Evolutionary conservation across 2,329 filamentous ascomycete genomes (phyloP).

Genomic region (Apiospora aurea): DNA sequence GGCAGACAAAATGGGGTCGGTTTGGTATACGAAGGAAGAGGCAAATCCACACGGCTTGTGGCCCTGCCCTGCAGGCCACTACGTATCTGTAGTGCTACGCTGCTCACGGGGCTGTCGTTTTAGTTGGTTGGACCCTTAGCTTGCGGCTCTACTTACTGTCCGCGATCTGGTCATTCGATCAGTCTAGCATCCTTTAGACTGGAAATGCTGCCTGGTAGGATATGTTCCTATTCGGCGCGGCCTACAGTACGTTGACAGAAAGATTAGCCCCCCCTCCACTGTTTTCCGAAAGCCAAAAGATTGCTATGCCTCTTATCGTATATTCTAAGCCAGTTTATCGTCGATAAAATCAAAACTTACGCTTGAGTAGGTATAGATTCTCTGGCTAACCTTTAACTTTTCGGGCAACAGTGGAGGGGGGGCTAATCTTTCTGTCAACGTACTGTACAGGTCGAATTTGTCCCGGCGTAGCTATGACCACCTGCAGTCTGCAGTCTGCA

Average conservation of each 20-base stretch:
- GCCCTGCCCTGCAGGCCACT: background rate
- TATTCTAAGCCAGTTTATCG: no score
- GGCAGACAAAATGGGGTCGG: conserved; percentile 8
- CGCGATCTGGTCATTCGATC: background rate
- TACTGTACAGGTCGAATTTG: background rate
- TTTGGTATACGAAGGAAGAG: conserved; percentile 18
- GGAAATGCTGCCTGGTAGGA: background rate
- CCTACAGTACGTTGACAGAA: no score
- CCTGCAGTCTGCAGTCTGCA: background rate
- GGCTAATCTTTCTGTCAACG: no score
- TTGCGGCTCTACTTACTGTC: conserved; percentile 10
- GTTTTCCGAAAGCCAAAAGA: no score
- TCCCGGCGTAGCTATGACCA: background rate
- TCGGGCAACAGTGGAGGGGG: no score
- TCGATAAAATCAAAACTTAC: no score
- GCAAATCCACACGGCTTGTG: conserved; percentile 1
- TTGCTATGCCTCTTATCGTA: no score
- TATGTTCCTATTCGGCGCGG: background rate
- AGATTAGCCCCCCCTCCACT: no score
- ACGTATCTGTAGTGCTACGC: conserved; percentile 1
- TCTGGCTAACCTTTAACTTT: no score
- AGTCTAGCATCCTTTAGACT: background rate
- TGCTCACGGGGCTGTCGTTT: conserved; percentile 14
- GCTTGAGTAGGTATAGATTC: no score
- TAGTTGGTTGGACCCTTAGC: conserved; percentile 10